Evolutionary conservation across 2,329 filamentous ascomycete genomes (phyloP), one percentile per base, ranked within the genome.

Genomic region (Sporothrix luriei): DNA sequence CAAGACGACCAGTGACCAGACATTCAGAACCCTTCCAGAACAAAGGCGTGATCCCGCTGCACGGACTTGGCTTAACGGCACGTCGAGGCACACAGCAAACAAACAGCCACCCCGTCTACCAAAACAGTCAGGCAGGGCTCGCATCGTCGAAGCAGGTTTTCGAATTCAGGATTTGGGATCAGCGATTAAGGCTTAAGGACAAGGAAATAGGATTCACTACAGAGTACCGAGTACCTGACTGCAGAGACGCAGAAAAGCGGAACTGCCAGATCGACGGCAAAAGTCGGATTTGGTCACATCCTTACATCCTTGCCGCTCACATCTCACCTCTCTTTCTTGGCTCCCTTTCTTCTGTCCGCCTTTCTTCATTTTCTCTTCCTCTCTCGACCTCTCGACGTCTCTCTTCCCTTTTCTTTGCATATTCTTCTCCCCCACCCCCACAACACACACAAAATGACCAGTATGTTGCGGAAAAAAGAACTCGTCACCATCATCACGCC

Each of bases 401-500:
- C 68, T 59, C 51, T 66, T 52, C 43, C 13, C 49, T 19, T 14
- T 57, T 13, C 14, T 54, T 51, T 33, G n/a, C 3, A 21, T 33
- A 40, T 33, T 24, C 26, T 57, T 40, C 1, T 26, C 29, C 5
- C 11, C 14, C 14, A 33, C 33, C 6, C 33, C 33, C 43, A 3
- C 2, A n/a, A 51, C n/a, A 26, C 48, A 21, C n/a, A 29, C 33
- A 68, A 66, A 59, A 72, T 68, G 64, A 55, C 64, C 52, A 46
- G 7, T 26, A 86, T 72, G 68, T 64, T 88, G 72, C 82, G 84
- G 73, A 91, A 88, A 77, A 90, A 89, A 76, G 85, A 87, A 72
- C 82, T 84, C 33, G 89, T 90, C 78, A 91, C 88, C 33, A 85
- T 90, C 73, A 85, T 91, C 76, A 91, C 89, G 70, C 88, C 89